Conservation (phyloP, 805 yeast species). For the Candida xiaguanensis region DNA sequence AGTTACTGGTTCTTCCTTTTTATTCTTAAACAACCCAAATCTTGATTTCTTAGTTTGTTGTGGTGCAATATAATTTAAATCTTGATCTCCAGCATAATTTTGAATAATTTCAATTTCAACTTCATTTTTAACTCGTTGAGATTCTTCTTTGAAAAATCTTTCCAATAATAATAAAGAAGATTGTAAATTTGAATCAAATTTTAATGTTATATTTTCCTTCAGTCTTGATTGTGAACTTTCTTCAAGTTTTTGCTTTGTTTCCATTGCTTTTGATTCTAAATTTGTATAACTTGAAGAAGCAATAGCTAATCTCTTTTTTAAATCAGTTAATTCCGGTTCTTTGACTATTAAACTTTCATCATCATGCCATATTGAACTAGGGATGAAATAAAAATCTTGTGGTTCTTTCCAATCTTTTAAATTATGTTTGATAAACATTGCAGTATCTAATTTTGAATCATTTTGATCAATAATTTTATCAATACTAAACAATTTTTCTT, state of each 20-base stretch:
- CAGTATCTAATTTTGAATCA: conserved; percentile 68
- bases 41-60: conserved; percentile 52
- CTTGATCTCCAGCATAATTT: conserved; percentile 74
- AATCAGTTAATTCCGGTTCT: conserved; percentile 53
- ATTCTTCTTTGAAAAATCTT: conserved; percentile 69
- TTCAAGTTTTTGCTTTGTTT: conserved; percentile 49
- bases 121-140: conserved; percentile 67
- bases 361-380: conserved; percentile 96
- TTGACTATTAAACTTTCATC: conserved; percentile 69
- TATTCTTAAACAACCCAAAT: conserved; percentile 49
- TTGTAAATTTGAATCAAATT: conserved; percentile 51
- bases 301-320: conserved; percentile 49
- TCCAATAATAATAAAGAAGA: conserved; percentile 52
- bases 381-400: conserved; percentile 75
- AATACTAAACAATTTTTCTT: conserved; percentile 48
- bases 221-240: conserved; percentile 35
- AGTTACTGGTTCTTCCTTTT: conserved; percentile 10
- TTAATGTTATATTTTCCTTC: conserved; percentile 38
- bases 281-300: conserved; percentile 36
- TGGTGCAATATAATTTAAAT: conserved; percentile 55
- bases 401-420: conserved; percentile 77
- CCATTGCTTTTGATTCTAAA: conserved; percentile 40
- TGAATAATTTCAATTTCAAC: conserved; percentile 91
- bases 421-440: conserved; percentile 93
- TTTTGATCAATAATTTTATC: conserved; percentile 64